Evolutionary conservation across 2,329 filamentous ascomycete species (phyloP), one percentile per base, ranked within the genome.

Genomic region (Escovopsis sp.): DNA sequence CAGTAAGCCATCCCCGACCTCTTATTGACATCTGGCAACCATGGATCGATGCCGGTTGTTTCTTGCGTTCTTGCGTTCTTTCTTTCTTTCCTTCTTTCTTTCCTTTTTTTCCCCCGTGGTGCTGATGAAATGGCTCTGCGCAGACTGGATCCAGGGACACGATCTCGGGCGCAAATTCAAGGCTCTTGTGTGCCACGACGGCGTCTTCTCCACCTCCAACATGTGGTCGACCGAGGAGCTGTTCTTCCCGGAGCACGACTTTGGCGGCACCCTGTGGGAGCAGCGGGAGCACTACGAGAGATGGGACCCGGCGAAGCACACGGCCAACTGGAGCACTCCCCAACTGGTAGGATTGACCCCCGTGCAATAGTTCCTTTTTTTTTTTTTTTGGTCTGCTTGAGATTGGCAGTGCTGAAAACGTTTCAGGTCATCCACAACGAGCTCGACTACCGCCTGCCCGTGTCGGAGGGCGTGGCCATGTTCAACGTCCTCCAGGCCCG

Each of bases 101-200:
- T n/a, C n/a, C n/a, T n/a, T n/a, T n/a, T n/a, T n/a, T n/a, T n/a
- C n/a, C n/a, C n/a, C n/a, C n/a, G n/a, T n/a, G 20, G 20, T 20
- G 20, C 20, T 20, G 20, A 20, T 20, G 4, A 6, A 4, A 20
- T 60, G 35, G 59, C 47, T 5, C 56, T 57, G 61, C 9, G 45
- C 31, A 71, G 71, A 94, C 57, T 94, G 88, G 87, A 86, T 94
- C 51, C 86, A 94, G 61, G 88, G 88, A 7, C 82, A 91, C 47
- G 71, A 76, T 1, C 71, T 95, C 0, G 87, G 86, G 15, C 77
- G 84, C 25, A 77, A 81, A 50, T 93, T 95, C 72, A 85, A 85
- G 60, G 86, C 86, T 0, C 70, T 95, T 4, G 86, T 94, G 25
- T 87, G 80, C 52, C 87, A 94, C 57, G 86, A 94, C 51, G 87